Conservation (phyloP, 805 yeast species). For the Starmerella bombi region DNA sequence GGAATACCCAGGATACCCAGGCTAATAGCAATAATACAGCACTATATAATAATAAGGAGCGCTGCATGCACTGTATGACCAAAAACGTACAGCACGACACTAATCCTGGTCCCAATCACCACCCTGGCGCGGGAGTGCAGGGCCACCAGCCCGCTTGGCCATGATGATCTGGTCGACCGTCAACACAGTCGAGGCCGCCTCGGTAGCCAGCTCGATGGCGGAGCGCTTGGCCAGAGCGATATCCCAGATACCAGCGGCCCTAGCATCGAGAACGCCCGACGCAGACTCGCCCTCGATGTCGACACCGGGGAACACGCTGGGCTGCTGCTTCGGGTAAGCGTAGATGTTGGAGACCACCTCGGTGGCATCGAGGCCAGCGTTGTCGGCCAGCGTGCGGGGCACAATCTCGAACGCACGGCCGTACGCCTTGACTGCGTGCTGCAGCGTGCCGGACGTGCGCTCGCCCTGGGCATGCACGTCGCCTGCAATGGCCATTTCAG, state of each 20-base stretch:
- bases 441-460: slow-evolving; percentile 81
- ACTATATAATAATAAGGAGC: too few species aligned
- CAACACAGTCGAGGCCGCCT: slow-evolving; percentile 80
- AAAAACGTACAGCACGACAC: too few species aligned
- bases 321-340: slow-evolving; percentile 51
- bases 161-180: slow-evolving; percentile 94
- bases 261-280: slow-evolving; percentile 55
- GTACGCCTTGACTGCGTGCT: slow-evolving; percentile 84
- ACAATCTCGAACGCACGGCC: slow-evolving; percentile 91
- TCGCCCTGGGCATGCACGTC: slow-evolving; percentile 78
- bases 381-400: slow-evolving; percentile 86
- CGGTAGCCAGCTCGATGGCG: slow-evolving; percentile 88
- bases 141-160: slow-evolving; percentile 99
- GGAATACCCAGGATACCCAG: too few species aligned
- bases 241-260: slow-evolving; percentile 60
- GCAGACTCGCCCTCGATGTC: slow-evolving; percentile 66
- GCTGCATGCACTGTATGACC: too few species aligned
- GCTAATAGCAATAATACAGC: too few species aligned
- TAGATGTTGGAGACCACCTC: slow-evolving; percentile 82
- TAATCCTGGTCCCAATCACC: slow-evolving; percentile 27
- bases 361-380: slow-evolving; percentile 81
- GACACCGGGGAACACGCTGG: slow-evolving; percentile 34
- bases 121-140: slow-evolving; percentile 66
- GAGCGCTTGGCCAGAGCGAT: slow-evolving; percentile 65
- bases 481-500: slow-evolving; percentile 76